These are phyloP conservation scores for Aspergillus ibericus DNA, from an alignment of 2,329 filamentous ascomycete species.

Conservation along the genomic window DNA sequence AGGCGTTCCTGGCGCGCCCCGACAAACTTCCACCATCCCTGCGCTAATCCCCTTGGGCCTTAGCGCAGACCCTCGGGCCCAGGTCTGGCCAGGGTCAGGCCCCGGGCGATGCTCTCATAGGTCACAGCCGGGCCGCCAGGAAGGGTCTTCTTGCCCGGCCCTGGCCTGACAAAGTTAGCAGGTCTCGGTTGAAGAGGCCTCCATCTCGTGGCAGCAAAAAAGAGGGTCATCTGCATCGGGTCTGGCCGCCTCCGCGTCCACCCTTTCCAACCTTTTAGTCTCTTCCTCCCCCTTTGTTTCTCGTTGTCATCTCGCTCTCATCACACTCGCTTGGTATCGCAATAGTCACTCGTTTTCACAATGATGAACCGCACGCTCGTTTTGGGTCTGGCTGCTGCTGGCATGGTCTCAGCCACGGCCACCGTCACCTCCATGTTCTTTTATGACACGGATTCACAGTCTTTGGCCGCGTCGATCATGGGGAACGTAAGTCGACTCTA, in stretches of 20 bases:
- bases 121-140: too few species aligned
- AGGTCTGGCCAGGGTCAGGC: too few species aligned
- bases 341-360: neutral
- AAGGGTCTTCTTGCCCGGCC: too few species aligned
- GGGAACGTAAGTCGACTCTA: slow-evolving; percentile 19
- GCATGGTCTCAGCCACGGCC: slow-evolving; percentile 20
- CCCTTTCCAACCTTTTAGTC: neutral
- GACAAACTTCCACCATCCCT: too few species aligned
- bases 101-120: too few species aligned
- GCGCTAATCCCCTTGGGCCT: too few species aligned
- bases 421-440: slow-evolving; percentile 29
- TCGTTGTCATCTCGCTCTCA: neutral
- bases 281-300: neutral
- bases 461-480: slow-evolving; percentile 27
- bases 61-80: too few species aligned
- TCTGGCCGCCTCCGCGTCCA: neutral
- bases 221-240: neutral
- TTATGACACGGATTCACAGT: slow-evolving; percentile 21
- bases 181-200: too few species aligned
- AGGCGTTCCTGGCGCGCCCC: too few species aligned
- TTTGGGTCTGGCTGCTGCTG: slow-evolving; percentile 17
- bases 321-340: neutral
- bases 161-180: too few species aligned
- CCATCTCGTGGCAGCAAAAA: too few species aligned
- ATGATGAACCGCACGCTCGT: slow-evolving; percentile 19